Evolutionary conservation across 2,329 filamentous ascomycete genomes (phyloP).

Genomic region (Cytospora piceae): DNA sequence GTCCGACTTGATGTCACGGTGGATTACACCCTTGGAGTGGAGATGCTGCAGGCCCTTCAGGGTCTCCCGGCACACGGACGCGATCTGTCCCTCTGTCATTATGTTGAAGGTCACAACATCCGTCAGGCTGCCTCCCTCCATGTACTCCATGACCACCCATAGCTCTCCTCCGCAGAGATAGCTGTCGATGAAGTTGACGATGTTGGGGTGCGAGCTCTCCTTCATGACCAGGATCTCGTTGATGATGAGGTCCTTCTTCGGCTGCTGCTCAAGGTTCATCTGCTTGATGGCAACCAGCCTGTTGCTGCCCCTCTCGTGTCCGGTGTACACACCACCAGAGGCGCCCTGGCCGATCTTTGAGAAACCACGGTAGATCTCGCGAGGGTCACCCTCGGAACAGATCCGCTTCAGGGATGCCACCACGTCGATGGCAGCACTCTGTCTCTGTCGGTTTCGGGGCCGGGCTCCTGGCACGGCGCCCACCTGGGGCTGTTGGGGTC

Average conservation of each 20-base stretch:
- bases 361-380: constrained; percentile 81
- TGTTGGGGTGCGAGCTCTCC: constrained; percentile 96
- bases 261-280: constrained; percentile 98
- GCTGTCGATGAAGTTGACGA: constrained; percentile 99
- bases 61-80: constrained; percentile 92
- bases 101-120: constrained; percentile 99
- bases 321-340: constrained; percentile 92
- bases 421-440: constrained; percentile 82
- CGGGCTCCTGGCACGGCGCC: constrained; percentile 58
- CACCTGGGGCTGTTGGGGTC: constrained; percentile 39
- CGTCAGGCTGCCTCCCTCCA: constrained; percentile 97
- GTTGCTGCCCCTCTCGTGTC: constrained; percentile 82
- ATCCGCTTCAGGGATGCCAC: constrained; percentile 83
- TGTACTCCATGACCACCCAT: constrained; percentile 99
- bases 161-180: constrained; percentile 87
- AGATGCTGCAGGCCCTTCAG: constrained; percentile 90
- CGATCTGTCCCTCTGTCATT: constrained; percentile 97
- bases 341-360: constrained; percentile 98
- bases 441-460: constrained; percentile 75
- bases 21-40: constrained; percentile 97
- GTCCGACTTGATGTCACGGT: constrained; percentile 98
- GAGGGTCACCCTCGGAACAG: constrained; percentile 87
- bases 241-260: constrained; percentile 98
- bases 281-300: constrained; percentile 97
- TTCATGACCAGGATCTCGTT: constrained; percentile 99